A percentile compares a stretch with the other conserved stretches of the same genome.
phyloP scores from a whole-genome alignment of 2,329 filamentous ascomycete species.

The Sclerotiophoma versabilis region DNA sequence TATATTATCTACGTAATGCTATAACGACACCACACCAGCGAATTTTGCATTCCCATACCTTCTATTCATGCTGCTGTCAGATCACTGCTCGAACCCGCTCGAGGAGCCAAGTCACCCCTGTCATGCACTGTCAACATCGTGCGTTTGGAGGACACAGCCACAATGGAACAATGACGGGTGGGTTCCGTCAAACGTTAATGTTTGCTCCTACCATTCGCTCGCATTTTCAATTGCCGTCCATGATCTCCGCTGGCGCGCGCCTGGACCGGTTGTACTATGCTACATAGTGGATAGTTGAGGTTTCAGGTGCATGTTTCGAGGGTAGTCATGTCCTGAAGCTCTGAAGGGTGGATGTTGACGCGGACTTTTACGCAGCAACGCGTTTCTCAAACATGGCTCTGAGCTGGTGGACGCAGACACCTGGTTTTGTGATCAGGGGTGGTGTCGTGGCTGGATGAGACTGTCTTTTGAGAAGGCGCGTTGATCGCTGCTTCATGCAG shows the following conservation, averaged over 20 bases:
- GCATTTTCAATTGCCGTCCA: background rate
- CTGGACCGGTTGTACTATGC: background rate
- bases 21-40: background rate
- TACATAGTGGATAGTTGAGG: background rate
- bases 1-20: conserved; percentile 16
- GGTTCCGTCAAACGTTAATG: background rate
- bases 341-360: background rate
- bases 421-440: too few species aligned
- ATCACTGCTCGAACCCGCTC: too few species aligned
- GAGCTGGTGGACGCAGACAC: too few species aligned
- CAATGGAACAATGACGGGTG: background rate
- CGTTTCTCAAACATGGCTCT: too few species aligned
- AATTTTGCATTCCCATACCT: background rate
- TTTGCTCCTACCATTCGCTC: background rate
- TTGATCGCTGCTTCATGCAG: too few species aligned
- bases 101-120: background rate
- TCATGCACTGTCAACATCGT: background rate
- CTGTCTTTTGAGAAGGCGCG: too few species aligned
- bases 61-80: background rate
- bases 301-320: conserved; percentile 6
- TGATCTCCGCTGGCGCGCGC: background rate
- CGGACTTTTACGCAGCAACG: too few species aligned
- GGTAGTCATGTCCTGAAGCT: background rate
- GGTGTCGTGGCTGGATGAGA: too few species aligned
- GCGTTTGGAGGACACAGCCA: background rate